Base-by-base conservation (phyloP, 1,284 basidiomycete genomes). In the Trametes versicolor region DNA sequence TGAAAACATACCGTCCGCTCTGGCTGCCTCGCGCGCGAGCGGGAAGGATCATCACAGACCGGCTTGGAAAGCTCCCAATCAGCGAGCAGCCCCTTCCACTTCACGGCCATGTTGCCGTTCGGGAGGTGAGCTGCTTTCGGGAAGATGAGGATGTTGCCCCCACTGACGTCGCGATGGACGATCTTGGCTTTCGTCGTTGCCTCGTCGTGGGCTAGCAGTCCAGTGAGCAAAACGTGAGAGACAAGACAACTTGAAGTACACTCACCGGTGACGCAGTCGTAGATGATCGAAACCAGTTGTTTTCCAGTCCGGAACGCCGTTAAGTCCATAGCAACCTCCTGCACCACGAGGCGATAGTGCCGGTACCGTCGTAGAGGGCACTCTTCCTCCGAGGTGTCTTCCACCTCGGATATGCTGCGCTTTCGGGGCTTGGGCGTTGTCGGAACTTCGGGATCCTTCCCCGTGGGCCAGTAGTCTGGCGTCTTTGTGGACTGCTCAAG, bases 21-120 rank as follows among this genome's bases (percentile, higher is more conserved):
- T 17, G 60, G 57, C 48, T 68, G 66, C 13, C 49, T 49, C 17
- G 45, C 48, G 6, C 10, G 19, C 29, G 29, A 32, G 32, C 23
- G 25, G 2, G 6, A 3, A 8, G 29, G 17, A 7, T 32, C 12
- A 12, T 27, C 53, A 6, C 41, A 25, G 10, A 58, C 34, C 0
- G 45, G 43, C 34, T 63, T 64, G n/a, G 66, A 58, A 21, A 67
- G 34, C 34, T 67, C 66, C 66, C 66, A 67, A 45, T 67, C 66
- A 0, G 41, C 41, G 15, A 68, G 66, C 5, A 68, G 45, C 8
- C 63, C 66, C 17, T 6, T 55, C 62, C 60, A 63, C 37, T 43
- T 37, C 29, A 32, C 29, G 1, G 4, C 19, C 2, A n/a, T 17
- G 2, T 4, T 13, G 8, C 19, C 19, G 10, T 63, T 6, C 8